Evolutionary conservation across 768 basidiomycete genomes (phyloP).

Genomic region (Dioszegia aurantiaca): DNA sequence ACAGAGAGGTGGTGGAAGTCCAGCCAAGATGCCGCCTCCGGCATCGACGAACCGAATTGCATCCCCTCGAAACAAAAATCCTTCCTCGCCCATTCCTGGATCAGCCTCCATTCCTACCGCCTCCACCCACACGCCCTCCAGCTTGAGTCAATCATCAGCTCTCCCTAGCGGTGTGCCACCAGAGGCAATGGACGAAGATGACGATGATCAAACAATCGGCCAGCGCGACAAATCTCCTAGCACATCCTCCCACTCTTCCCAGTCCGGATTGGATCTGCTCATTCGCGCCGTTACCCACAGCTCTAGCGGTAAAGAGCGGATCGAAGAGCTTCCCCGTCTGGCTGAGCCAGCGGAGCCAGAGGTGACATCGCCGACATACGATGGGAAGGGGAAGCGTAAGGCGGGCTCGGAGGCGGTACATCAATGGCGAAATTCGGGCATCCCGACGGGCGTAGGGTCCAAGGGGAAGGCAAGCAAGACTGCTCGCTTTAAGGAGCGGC

Average conservation of each 20-base stretch:
- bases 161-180: slow-evolving; percentile 17
- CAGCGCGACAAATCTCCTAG: slow-evolving; percentile 35
- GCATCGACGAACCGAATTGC: slow-evolving; percentile 10
- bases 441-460: slow-evolving; percentile 23
- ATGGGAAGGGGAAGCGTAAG: slow-evolving; percentile 43
- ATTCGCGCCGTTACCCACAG: slow-evolving; percentile 28
- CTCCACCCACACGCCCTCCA: slow-evolving; percentile 20
- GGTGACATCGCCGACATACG: slow-evolving; percentile 5
- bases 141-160: slow-evolving; percentile 21
- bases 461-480: neutral
- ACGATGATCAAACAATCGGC: slow-evolving; percentile 43
- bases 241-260: slow-evolving; percentile 39
- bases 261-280: slow-evolving; percentile 39
- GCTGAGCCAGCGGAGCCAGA: neutral
- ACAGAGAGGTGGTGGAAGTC: slow-evolving; percentile 14
- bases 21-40: slow-evolving; percentile 37
- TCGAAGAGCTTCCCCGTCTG: neutral
- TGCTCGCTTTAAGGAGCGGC: neutral
- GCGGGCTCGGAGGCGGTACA: slow-evolving; percentile 43
- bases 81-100: neutral
- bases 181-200: slow-evolving; percentile 35
- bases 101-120: slow-evolving; percentile 13
- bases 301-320: neutral
- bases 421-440: slow-evolving; percentile 41
- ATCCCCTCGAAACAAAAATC: slow-evolving; percentile 15